These are phyloP conservation scores for Nitzschia sp. DNA, from an alignment of 108 stramenopile species.

Conservation along the genomic window DNA sequence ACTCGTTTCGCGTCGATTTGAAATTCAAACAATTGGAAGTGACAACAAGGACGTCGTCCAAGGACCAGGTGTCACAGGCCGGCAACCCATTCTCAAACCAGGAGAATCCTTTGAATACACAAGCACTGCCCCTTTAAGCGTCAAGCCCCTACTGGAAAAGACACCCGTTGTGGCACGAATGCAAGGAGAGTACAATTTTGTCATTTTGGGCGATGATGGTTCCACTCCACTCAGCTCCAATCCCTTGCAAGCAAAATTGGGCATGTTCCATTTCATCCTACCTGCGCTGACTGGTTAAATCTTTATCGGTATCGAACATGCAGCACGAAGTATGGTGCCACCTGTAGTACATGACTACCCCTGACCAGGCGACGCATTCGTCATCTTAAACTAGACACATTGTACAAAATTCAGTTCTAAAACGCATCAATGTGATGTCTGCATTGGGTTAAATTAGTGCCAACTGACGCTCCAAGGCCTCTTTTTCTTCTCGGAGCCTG, in stretches of 20 bases:
- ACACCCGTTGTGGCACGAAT: constrained; percentile 88
- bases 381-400: too few species aligned
- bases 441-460: constrained; percentile 2
- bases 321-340: too few species aligned
- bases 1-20: constrained; percentile 86
- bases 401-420: too few species aligned
- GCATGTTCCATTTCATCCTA: constrained; percentile 85
- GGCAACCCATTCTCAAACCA: constrained; percentile 90
- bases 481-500: constrained; percentile 56
- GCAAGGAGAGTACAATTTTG: constrained; percentile 87
- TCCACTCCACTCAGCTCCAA: constrained; percentile 69
- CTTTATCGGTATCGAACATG: too few species aligned
- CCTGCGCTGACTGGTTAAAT: constrained; percentile 43
- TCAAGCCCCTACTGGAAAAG: constrained; percentile 78
- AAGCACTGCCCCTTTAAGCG: constrained; percentile 79
- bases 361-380: too few species aligned
- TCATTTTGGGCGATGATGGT: constrained; percentile 74
- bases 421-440: background rate
- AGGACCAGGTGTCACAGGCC: constrained; percentile 88
- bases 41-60: constrained; percentile 87
- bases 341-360: too few species aligned
- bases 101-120: constrained; percentile 94
- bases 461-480: constrained; percentile 14
- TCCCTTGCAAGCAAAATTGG: constrained; percentile 85
- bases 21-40: constrained; percentile 87